Percentiles rank a stretch among this genome's conserved stretches.
Conservation (phyloP, 192 early-diverging fungal genomes). For the Anaeromyces robustus region DNA sequence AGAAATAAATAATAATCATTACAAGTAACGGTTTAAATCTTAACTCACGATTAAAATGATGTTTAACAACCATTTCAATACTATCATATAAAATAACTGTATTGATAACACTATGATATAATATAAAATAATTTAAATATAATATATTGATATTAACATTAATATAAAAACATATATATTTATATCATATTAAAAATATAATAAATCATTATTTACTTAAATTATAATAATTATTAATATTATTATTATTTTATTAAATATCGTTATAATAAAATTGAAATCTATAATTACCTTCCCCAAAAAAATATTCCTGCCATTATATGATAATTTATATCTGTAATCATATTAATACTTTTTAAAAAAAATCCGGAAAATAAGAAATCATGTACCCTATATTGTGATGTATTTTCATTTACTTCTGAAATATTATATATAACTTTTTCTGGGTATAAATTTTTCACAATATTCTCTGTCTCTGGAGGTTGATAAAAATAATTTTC, state of each 20-base stretch:
- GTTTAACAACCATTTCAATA: background rate
- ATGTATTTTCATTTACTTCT: background rate
- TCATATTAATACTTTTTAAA: background rate
- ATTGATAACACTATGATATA: background rate
- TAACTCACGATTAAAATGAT: background rate
- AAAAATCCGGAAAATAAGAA: background rate
- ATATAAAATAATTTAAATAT: too few relatives aligned
- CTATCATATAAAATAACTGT: background rate
- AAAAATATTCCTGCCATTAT: background rate
- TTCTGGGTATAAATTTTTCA: background rate
- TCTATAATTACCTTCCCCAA: background rate
- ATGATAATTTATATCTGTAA: background rate
- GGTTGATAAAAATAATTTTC: background rate
- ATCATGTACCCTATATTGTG: background rate
- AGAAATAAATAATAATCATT: background rate
- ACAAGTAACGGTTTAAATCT: background rate
- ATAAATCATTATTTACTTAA: too few relatives aligned
- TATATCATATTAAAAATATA: too few relatives aligned
- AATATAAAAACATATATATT: too few relatives aligned
- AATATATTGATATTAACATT: too few relatives aligned
- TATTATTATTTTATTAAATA: too few relatives aligned
- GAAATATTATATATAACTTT: background rate
- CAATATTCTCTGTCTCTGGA: background rate
- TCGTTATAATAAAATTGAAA: too few relatives aligned
- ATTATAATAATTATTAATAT: too few relatives aligned